Evolutionary conservation across 176 grass and related monocot species (phyloP), one percentile per base, ranked within the genome.

Genomic region (Triticum turgidum): DNA sequence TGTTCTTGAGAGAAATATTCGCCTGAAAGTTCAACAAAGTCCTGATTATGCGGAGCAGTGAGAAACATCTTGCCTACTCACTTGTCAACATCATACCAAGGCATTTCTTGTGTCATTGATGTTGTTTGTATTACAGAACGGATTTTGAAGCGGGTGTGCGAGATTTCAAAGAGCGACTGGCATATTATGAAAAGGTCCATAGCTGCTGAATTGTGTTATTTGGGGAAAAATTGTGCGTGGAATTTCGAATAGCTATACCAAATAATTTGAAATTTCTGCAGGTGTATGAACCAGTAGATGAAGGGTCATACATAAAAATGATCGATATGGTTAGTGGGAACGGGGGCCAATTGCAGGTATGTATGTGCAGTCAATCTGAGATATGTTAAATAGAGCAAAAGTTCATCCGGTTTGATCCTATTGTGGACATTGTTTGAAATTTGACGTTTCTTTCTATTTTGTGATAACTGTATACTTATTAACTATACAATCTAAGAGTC

Each of bases 281-380:
- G 97, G 90, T 90, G 18, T 96, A 98, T 88, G 97, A 98, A 88
- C 88, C 94, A 0, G 97, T 96, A 22, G 89, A 96, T 84, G 94
- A 98, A 87, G 97, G 97, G 51, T 98, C 97, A 80, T 98, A 96
- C 86, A 86, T 98, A 81, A 98, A 98, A 90, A 96, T 94, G 97
- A 93, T 98, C 17, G 97, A 98, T 86, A 96, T 98, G 90, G 92
- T 91, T 82, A 96, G 84, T 90, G 97, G 94, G 64, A 81, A 86
- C 76, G 90, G 92, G 21, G 97, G 97, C 3, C 97, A 93, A 84
- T 88, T 98, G 69, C 88, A 96, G 90, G 96, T 95, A 91, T 89
- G 75, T 66, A 39, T 77, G 44, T 61, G 59, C 51, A 82, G 74
- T 74, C 3, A 27, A 62, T 21, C 33, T 45, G 15, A 64, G 65